Evolutionary conservation across 1,284 basidiomycete species (phyloP).

Genomic region (Serendipita sp.): DNA sequence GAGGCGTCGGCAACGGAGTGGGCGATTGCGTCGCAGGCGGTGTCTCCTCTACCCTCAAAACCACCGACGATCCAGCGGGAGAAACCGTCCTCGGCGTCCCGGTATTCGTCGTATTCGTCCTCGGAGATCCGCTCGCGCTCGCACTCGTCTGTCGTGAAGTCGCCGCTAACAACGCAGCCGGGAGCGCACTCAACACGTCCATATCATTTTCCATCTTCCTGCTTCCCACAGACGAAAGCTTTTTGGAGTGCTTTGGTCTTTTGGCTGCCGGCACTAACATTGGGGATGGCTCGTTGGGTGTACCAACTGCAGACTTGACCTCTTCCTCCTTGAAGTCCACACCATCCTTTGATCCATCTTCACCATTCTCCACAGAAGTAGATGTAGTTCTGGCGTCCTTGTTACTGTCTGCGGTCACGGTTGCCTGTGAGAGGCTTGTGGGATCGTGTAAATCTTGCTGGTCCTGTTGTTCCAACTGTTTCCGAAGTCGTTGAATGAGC

Average conservation of each 20-base stretch:
- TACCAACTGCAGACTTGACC: neutral
- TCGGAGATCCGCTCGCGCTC: no score
- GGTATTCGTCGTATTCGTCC: no score
- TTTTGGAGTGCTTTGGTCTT: neutral
- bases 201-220: neutral
- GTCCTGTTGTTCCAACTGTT: constrained; percentile 42
- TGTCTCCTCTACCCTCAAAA: neutral
- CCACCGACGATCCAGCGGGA: neutral
- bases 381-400: neutral
- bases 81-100: neutral
- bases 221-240: no score
- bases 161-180: neutral
- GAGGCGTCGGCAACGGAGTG: neutral
- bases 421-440: neutral
- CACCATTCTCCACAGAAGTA: neutral
- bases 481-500: constrained; percentile 63
- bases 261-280: neutral
- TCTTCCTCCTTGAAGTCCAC: no score
- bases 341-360: no score
- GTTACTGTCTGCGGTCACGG: neutral
- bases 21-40: constrained; percentile 5
- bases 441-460: neutral
- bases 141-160: neutral
- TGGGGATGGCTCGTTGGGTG: neutral
- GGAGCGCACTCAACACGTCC: constrained; percentile 1